Conservation (phyloP, 2,329 filamentous ascomycete species). For the Xylariales sp. region DNA sequence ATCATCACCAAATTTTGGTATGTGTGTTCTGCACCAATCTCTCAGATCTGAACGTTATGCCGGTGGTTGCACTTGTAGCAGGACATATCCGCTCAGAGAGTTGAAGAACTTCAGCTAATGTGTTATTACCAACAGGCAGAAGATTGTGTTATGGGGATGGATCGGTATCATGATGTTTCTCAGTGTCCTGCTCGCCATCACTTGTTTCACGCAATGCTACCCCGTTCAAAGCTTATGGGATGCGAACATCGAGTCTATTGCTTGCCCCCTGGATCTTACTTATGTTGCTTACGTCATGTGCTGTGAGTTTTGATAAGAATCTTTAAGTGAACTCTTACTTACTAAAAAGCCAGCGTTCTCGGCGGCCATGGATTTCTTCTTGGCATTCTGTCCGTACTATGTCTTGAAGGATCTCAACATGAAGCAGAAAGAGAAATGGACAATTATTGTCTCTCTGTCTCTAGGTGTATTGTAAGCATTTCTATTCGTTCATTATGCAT, state of each 20-base stretch:
- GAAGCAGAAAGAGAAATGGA: conserved; percentile 12
- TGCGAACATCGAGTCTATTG: conserved; percentile 4
- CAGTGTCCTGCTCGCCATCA: conserved; percentile 9
- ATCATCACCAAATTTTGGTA: conserved; percentile 11
- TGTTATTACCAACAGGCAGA: conserved; percentile 9
- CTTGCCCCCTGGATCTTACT: conserved; percentile 10
- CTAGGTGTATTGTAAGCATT: conserved; percentile 12
- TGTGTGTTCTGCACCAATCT: neutral
- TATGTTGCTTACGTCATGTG: conserved; percentile 13
- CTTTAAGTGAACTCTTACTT: neutral
- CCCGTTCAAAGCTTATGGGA: conserved; percentile 12
- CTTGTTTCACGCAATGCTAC: conserved; percentile 11
- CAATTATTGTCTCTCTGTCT: conserved; percentile 12
- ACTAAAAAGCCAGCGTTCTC: conserved; percentile 10
- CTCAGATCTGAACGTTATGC: neutral
- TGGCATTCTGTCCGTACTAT: conserved; percentile 12
- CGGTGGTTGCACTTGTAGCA: neutral
- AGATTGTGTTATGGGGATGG: conserved; percentile 13
- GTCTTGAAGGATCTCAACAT: conserved; percentile 14
- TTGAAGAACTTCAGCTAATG: too few species aligned
- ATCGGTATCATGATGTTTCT: conserved; percentile 12
- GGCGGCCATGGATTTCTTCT: conserved; percentile 15
- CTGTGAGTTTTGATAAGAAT: conserved; percentile 7
- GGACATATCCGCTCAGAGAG: too few species aligned
- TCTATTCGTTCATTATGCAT: neutral